phyloP scores from a whole-genome alignment of 108 stramenopile species.

The Chaetoceros tenuissimus region DNA sequence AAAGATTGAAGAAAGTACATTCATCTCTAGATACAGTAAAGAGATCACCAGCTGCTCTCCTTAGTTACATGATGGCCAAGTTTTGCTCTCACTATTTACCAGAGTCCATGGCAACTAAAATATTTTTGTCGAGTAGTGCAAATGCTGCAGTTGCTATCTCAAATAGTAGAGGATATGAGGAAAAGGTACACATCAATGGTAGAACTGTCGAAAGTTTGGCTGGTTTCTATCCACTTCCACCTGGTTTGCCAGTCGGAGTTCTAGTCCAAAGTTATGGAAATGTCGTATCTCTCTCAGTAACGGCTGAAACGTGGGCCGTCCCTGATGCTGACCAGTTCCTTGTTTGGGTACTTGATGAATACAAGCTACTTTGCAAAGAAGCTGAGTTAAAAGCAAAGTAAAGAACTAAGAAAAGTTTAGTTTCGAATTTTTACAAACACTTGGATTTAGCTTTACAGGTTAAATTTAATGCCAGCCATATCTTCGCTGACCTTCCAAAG shows the following conservation, averaged over 20 bases:
- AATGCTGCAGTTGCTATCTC: conserved; percentile 65
- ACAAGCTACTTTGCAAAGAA: conserved; percentile 28
- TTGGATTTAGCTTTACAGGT: conserved; percentile 8
- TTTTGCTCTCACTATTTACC: conserved; percentile 31
- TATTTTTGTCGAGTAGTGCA: conserved; percentile 52
- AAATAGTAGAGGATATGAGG: conserved; percentile 55
- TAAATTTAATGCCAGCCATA: conserved; percentile 37
- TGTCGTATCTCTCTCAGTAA: conserved; percentile 45
- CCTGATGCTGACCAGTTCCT: conserved; percentile 80
- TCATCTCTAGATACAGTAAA: conserved; percentile 38
- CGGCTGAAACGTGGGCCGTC: conserved; percentile 73
- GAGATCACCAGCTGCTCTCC: conserved; percentile 50
- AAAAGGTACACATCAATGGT: conserved; percentile 57
- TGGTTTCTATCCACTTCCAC: conserved; percentile 80
- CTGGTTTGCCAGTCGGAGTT: conserved; percentile 71
- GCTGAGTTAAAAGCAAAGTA: conserved; percentile 19
- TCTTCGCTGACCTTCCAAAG: conserved; percentile 54
- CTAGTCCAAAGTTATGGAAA: conserved; percentile 65
- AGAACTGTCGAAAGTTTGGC: conserved; percentile 46
- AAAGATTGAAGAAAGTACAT: conserved; percentile 55
- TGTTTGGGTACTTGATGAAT: conserved; percentile 69
- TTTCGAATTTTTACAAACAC: too few species aligned
- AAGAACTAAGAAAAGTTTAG: too few species aligned
- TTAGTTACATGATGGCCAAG: conserved; percentile 45
- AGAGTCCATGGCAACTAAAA: conserved; percentile 20